A percentile compares a stretch with the other conserved stretches of the same genome.
Conservation (phyloP, 768 basidiomycete species). For the Lactifluus subvellereus region DNA sequence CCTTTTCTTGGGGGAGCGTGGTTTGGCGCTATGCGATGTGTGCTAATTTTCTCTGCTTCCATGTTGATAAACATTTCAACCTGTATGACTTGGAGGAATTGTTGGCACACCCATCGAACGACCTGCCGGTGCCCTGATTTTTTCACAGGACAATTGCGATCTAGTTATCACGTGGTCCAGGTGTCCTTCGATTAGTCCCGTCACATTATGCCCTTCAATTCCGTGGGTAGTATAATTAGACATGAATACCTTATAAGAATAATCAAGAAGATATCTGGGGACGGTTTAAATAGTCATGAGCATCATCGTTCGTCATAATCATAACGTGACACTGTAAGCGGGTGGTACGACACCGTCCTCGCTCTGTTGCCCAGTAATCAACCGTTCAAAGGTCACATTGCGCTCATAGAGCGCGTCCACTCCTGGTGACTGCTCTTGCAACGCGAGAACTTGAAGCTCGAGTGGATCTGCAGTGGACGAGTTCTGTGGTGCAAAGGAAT, state of each 20-base stretch:
- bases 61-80: no score
- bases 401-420: conserved; percentile 41
- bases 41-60: no score
- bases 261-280: not conserved
- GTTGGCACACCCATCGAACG: no score
- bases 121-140: no score
- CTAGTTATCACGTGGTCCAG: not conserved
- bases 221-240: not conserved
- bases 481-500: not conserved
- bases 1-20: no score
- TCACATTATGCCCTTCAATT: not conserved
- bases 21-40: no score
- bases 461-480: not conserved
- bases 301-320: not conserved
- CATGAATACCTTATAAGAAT: not conserved
- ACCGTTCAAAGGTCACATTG: conserved; percentile 51
- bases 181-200: not conserved
- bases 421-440: conserved; percentile 22
- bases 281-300: not conserved
- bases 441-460: not conserved
- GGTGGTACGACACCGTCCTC: conserved; percentile 83
- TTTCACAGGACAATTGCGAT: no score
- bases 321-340: conserved; percentile 41
- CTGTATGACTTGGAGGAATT: no score
- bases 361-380: conserved; percentile 78